phyloP scores from a whole-genome alignment of 176 grass and related monocot species.

The Oryza longistaminata region DNA sequence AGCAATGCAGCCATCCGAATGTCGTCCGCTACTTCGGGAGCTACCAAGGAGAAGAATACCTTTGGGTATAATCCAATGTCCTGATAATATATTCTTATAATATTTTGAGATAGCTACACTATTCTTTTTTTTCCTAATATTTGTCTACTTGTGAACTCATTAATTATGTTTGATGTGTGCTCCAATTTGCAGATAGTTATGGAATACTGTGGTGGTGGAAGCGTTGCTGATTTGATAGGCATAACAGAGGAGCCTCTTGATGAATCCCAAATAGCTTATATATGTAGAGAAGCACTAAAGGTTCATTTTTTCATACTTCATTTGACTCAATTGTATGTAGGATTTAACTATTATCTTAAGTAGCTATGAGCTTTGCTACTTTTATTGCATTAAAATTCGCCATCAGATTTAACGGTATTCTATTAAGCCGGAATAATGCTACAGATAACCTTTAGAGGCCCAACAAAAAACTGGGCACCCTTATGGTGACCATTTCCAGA shows the following conservation, averaged over 20 bases:
- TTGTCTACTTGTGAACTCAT: constrained; percentile 5
- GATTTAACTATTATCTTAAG: constrained; percentile 9
- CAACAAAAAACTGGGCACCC: not conserved
- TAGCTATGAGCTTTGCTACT: not conserved
- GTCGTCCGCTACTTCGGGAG: constrained; percentile 98
- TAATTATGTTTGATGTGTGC: constrained; percentile 5
- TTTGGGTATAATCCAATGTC: constrained; percentile 69
- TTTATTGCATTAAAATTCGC: not conserved
- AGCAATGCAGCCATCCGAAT: constrained; percentile 98
- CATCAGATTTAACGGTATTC: not conserved
- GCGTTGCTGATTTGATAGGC: constrained; percentile 90
- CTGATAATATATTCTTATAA: constrained; percentile 27
- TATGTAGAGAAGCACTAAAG: constrained; percentile 98
- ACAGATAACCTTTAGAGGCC: constrained; percentile 5
- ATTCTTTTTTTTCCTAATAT: not conserved
- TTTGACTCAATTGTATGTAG: not conserved
- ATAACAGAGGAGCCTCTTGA: constrained; percentile 92
- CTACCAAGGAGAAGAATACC: constrained; percentile 96
- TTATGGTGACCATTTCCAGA: constrained; percentile 20
- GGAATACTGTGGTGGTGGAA: constrained; percentile 99
- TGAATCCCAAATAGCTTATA: constrained; percentile 97
- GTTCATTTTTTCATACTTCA: constrained; percentile 35
- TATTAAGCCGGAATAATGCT: constrained; percentile 7
- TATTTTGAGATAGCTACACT: not conserved
- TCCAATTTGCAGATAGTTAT: constrained; percentile 80